Percentiles rank a stretch among this genome's conserved stretches.
Conservation (phyloP, 179 eudicot genomes). For the Camellia oleifera region DNA sequence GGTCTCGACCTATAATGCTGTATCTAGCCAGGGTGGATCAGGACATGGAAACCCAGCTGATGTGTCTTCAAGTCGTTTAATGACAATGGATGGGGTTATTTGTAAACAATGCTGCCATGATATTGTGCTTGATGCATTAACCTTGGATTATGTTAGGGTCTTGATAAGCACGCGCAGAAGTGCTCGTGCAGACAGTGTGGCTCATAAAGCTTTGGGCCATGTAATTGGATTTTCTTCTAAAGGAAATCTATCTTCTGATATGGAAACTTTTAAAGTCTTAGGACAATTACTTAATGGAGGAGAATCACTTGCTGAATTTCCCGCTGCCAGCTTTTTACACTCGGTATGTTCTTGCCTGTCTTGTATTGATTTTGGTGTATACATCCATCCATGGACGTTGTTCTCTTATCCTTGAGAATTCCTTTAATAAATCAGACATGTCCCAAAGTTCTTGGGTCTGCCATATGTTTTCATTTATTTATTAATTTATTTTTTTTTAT, state of each 20-base stretch:
- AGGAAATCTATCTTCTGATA: slow-evolving; percentile 30
- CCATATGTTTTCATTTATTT: background rate
- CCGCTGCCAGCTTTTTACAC: slow-evolving; percentile 75
- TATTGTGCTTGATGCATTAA: slow-evolving; percentile 73
- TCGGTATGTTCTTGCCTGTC: slow-evolving; percentile 38
- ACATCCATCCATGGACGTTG: background rate
- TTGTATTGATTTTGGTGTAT: slow-evolving; percentile 11
- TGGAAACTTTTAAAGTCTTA: slow-evolving; percentile 27
- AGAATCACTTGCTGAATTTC: slow-evolving; percentile 92
- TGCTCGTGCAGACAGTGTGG: slow-evolving; percentile 57
- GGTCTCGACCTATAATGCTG: slow-evolving; percentile 43
- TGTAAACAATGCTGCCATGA: slow-evolving; percentile 87
- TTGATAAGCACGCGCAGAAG: slow-evolving; percentile 68
- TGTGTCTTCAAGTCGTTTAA: slow-evolving; percentile 47
- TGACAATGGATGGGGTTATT: slow-evolving; percentile 55
- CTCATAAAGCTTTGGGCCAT: slow-evolving; percentile 55
- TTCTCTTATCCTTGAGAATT: background rate
- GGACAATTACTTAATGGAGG: slow-evolving; percentile 64
- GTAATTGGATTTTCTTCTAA: slow-evolving; percentile 53
- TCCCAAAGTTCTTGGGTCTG: background rate
- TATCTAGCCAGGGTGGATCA: slow-evolving; percentile 59
- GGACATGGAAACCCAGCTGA: slow-evolving; percentile 46
- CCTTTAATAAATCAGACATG: background rate
- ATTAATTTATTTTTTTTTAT: background rate
- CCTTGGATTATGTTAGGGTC: slow-evolving; percentile 77